Percentiles rank a stretch among this genome's conserved stretches.
Conservation (phyloP, 2,329 filamentous ascomycete species). For the Cercospora berteroae region DNA sequence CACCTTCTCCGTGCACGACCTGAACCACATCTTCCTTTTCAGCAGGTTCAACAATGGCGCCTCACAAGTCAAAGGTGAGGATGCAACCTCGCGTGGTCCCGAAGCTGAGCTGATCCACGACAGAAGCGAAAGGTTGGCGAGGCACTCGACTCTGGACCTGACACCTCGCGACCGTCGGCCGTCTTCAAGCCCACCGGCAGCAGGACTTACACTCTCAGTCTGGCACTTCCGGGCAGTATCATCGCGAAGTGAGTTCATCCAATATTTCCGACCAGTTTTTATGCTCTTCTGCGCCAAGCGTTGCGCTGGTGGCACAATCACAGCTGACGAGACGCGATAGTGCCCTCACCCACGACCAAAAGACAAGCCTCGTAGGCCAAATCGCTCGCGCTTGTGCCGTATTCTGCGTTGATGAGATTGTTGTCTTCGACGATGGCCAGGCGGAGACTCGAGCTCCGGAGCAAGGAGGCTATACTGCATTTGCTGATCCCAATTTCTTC, state of each 20-base stretch:
- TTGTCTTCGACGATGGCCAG: conserved; percentile 75
- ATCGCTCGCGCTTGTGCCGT: conserved; percentile 79
- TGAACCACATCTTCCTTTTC: not conserved
- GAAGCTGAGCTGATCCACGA: not conserved
- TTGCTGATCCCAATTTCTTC: conserved; percentile 74
- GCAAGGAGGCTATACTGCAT: conserved; percentile 60
- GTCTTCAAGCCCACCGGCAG: conserved; percentile 65
- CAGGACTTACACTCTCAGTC: conserved; percentile 70
- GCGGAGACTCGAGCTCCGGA: conserved; percentile 35
- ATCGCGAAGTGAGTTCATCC: conserved; percentile 63
- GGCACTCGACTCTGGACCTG: conserved; percentile 33
- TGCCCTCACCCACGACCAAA: conserved; percentile 70
- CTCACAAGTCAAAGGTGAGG: conserved; percentile 25
- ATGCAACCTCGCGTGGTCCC: not conserved
- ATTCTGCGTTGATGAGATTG: conserved; percentile 79
- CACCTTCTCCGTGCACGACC: not conserved
- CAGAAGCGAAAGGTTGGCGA: conserved; percentile 25
- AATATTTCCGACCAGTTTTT: not conserved
- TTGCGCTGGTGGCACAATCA: not conserved
- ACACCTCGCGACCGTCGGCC: conserved; percentile 67
- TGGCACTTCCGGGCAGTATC: conserved; percentile 76
- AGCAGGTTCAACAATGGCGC: conserved; percentile 14
- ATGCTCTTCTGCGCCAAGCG: not conserved
- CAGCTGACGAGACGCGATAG: conserved; percentile 44
- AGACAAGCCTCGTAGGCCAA: conserved; percentile 69